phyloP scores from a whole-genome alignment of 176 grass and related monocot genomes.

The Themeda triandra region DNA sequence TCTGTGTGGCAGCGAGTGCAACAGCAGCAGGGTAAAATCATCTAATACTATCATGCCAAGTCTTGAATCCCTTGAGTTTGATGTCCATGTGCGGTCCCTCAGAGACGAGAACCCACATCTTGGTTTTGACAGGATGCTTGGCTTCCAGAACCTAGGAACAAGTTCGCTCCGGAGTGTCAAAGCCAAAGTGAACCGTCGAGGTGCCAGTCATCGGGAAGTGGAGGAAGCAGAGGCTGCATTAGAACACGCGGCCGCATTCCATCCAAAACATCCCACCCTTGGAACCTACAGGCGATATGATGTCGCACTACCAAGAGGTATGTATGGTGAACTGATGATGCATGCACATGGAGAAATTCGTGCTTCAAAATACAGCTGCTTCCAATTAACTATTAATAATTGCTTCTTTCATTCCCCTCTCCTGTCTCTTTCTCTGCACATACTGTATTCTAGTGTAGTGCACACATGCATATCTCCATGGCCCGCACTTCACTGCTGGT shows the following conservation, averaged over 20 bases:
- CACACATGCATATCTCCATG: too few species aligned
- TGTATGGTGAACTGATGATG: background rate
- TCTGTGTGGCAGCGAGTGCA: too few species aligned
- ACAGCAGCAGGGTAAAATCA: too few species aligned
- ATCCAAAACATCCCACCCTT: background rate
- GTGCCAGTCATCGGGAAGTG: background rate
- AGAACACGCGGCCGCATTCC: background rate
- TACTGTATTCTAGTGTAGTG: too few species aligned
- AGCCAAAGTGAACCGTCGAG: rapidly evolving
- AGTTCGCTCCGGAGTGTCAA: background rate
- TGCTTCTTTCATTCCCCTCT: too few species aligned
- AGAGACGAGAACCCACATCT: background rate
- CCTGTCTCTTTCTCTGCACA: too few species aligned
- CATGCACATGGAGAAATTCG: too few species aligned
- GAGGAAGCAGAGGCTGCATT: background rate
- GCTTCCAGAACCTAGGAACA: background rate
- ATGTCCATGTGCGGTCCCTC: background rate
- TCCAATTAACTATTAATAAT: too few species aligned
- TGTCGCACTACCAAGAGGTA: background rate
- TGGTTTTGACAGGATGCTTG: background rate
- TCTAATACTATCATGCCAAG: background rate
- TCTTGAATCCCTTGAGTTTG: background rate
- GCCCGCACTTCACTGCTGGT: too few species aligned
- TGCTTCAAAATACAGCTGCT: too few species aligned
- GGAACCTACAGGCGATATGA: background rate